Conservation (phyloP, 768 basidiomycete species). For the Tylopilus balloui region DNA sequence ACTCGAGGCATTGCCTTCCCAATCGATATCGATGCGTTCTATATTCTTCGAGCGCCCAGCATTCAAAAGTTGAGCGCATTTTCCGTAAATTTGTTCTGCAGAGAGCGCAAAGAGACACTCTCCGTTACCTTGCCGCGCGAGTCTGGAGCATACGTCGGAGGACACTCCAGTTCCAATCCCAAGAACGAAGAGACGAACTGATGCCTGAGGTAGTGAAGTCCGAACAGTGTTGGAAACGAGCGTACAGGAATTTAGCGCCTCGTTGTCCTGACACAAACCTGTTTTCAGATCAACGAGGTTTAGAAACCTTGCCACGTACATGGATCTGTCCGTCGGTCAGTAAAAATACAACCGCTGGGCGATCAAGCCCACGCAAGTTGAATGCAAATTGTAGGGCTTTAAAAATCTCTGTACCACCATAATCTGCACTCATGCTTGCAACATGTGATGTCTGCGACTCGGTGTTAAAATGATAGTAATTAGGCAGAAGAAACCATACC, state of each 20-base stretch:
- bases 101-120: slow-evolving; percentile 43
- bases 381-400: slow-evolving; percentile 40
- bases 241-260: slow-evolving; percentile 16
- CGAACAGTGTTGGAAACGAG: slow-evolving; percentile 32
- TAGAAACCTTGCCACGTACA: background rate
- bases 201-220: slow-evolving; percentile 26
- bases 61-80: slow-evolving; percentile 46
- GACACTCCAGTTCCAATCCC: slow-evolving; percentile 53
- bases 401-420: slow-evolving; percentile 50
- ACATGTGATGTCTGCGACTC: slow-evolving; percentile 38
- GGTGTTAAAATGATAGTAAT: slow-evolving; percentile 6
- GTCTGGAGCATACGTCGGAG: slow-evolving; percentile 46
- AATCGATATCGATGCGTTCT: slow-evolving; percentile 45
- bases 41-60: slow-evolving; percentile 48
- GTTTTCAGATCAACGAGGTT: background rate
- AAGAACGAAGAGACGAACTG: slow-evolving; percentile 51
- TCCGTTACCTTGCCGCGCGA: slow-evolving; percentile 55
- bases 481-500: slow-evolving; percentile 22
- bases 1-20: slow-evolving; percentile 31
- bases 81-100: slow-evolving; percentile 43
- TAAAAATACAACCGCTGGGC: slow-evolving; percentile 49
- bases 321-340: slow-evolving; percentile 55
- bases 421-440: slow-evolving; percentile 37
- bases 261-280: slow-evolving; percentile 1
- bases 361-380: slow-evolving; percentile 26